Evolutionary conservation across 768 basidiomycete genomes (phyloP).

Genomic region (Pleurotus eryngii): DNA sequence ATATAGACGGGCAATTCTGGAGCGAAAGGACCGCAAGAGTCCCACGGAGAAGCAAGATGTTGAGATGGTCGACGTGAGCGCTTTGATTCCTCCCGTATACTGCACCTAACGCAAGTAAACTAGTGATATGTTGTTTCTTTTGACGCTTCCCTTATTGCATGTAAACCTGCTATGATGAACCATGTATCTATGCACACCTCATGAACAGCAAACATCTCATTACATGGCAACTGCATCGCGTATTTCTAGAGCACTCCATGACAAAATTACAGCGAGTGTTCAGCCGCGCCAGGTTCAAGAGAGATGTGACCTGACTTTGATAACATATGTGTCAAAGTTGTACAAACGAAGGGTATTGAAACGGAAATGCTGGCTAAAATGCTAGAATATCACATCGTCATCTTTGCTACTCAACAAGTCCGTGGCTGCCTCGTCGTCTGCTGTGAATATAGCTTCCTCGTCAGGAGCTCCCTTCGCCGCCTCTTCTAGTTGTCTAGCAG

Average conservation of each 20-base stretch:
- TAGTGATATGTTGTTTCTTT: slow-evolving; percentile 16
- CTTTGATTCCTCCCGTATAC: neutral
- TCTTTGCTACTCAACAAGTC: slow-evolving; percentile 82
- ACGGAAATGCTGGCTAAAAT: no score
- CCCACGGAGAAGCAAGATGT: slow-evolving; percentile 48
- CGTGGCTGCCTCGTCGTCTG: slow-evolving; percentile 33
- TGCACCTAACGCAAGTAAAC: slow-evolving; percentile 31
- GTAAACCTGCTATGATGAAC: slow-evolving; percentile 43
- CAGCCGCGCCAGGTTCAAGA: no score
- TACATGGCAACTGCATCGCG: neutral
- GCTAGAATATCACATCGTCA: slow-evolving; percentile 89
- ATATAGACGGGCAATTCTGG: slow-evolving; percentile 75
- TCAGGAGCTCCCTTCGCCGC: neutral
- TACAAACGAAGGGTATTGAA: no score
- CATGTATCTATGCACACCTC: slow-evolving; percentile 65
- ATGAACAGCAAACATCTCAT: slow-evolving; percentile 1
- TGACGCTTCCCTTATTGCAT: slow-evolving; percentile 18
- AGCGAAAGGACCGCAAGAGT: slow-evolving; percentile 83
- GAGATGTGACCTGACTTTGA: no score
- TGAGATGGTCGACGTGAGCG: slow-evolving; percentile 78
- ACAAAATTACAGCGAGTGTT: neutral
- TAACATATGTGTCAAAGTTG: no score
- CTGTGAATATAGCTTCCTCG: neutral
- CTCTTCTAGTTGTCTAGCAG: slow-evolving; percentile 27
- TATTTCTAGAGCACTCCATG: neutral